Evolutionary conservation across 2,329 filamentous ascomycete genomes (phyloP).

Genomic region (Colletotrichum tabaci): DNA sequence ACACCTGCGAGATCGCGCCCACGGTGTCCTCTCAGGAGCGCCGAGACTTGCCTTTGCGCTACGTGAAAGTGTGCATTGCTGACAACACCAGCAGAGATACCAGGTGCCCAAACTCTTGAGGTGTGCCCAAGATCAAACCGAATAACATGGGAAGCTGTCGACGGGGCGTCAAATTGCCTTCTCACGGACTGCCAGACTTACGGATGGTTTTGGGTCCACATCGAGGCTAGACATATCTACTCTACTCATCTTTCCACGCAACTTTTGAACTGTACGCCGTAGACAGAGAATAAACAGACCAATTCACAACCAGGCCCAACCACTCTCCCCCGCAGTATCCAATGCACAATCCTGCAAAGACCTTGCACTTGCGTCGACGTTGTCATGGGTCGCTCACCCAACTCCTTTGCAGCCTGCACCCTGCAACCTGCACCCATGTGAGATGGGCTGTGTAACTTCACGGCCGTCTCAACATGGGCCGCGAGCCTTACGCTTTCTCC

Average conservation of each 20-base stretch:
- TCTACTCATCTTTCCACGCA: too few species aligned
- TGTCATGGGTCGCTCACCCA: background rate
- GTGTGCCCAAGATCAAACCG: background rate
- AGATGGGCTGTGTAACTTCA: too few species aligned
- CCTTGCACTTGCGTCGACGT: background rate
- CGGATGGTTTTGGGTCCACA: background rate
- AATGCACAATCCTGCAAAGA: too few species aligned
- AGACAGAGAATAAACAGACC: background rate
- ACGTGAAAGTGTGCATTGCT: background rate
- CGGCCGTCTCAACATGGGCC: too few species aligned
- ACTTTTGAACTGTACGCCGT: background rate
- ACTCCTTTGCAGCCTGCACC: background rate
- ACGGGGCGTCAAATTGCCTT: background rate
- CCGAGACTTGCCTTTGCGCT: background rate
- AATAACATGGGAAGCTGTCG: background rate
- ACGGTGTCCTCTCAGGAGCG: background rate
- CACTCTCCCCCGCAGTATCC: too few species aligned
- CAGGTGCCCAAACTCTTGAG: too few species aligned
- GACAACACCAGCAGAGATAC: background rate
- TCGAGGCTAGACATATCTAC: background rate
- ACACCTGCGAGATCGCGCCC: slow-evolving; percentile 31
- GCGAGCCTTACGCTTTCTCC: background rate
- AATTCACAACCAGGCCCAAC: background rate
- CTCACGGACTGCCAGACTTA: background rate
- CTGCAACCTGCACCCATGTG: background rate